Base-by-base conservation (phyloP, 2,329 filamentous ascomycete species). In the Fusarium sp. region DNA sequence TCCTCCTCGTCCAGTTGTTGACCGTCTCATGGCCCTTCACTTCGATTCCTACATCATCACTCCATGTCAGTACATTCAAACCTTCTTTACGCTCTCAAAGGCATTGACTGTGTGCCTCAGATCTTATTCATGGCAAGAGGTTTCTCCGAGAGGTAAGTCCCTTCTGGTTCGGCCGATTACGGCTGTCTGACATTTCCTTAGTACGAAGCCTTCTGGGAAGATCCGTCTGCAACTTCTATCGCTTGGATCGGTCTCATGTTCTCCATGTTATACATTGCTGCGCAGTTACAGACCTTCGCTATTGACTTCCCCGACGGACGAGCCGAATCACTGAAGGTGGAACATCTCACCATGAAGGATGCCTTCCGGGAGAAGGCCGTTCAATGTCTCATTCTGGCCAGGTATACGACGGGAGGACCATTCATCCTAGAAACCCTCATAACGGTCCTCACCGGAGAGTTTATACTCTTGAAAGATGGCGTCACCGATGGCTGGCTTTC, bases 161-260 rank as follows among this genome's bases (percentile, higher is more conserved):
- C 65, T 59, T 61, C 57, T 67, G 33, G 35, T 31, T 33, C 4
- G 7, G 38, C 17, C 5, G 44, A 63, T 65, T 20, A 61, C 49
- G 42, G 17, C 10, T 29, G 51, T 44, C 67, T 72, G 60, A 72
- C 63, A 71, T 64, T 63, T 67, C 27, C 27, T 29, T 46, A 70
- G 67, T 70, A 71, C 42, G 61, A 71, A 62, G 5, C 44, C 35
- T 66, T 72, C 46, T 68, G 64, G 70, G 42, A 64, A 65, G 51
- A 65, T 60, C 61, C 70, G 11, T 42, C 63, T 53, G 38, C 60
- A 44, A 61, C 67, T 46, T 63, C 70, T 5, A 62, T 65, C 27
- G 60, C 67, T 44, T 72, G 70, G 70, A 42, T 70, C 14, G 67
- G 67, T 7, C 70, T 70, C 60, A 62, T 72, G 64, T 72, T 70